Base-by-base conservation (phyloP, 345 rosid species). In the Syzygium aqueum region DNA sequence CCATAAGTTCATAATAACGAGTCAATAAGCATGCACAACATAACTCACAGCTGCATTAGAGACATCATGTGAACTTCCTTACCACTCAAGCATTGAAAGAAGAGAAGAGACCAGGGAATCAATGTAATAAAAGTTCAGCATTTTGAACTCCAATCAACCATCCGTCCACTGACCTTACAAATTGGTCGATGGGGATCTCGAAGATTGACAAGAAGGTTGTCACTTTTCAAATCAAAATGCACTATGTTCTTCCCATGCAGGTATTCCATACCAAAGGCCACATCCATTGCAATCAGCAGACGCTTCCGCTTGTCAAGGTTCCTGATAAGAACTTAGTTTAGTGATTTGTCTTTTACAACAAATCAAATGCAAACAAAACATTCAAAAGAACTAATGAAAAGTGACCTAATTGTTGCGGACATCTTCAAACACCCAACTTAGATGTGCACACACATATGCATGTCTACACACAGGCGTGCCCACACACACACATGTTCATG, bases 241-340 rank as follows among this genome's bases (percentile, higher is more conserved):
- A 94, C 96, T 23, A 94, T 93, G 78, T 93, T 93, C 90, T 93
- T 94, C 84, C 93, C 94, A 88, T 94, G 96, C 91, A 94, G 89
- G 89, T 94, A 94, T 85, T 93, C 96, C 96, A 94, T 94, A 53
- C 96, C 96, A 49, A 94, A 94, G 86, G 96, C 96, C 46, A 93
- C 94, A 85, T 94, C 95, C 96, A 94, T 93, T 59, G 95, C 94
- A 86, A 94, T 93, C 87, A 94, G 86, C 23, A 93, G 90, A 15
- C 95, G 89, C 89, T 93, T 93, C 11, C 94, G 93, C 90, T 92
- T 93, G 89, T 94, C 96, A 87, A 93, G 92, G 84, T 54, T 91
- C 92, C 95, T 93, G 88, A 23, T 85, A 78, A 87, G 23, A 86
- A 86, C 51, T 82, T 86, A 61, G 54, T 57, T 85, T 52, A 84